These are phyloP conservation scores for Penicillium oxalicum DNA, from an alignment of 2,329 filamentous ascomycete species.

Conservation along the genomic window DNA sequence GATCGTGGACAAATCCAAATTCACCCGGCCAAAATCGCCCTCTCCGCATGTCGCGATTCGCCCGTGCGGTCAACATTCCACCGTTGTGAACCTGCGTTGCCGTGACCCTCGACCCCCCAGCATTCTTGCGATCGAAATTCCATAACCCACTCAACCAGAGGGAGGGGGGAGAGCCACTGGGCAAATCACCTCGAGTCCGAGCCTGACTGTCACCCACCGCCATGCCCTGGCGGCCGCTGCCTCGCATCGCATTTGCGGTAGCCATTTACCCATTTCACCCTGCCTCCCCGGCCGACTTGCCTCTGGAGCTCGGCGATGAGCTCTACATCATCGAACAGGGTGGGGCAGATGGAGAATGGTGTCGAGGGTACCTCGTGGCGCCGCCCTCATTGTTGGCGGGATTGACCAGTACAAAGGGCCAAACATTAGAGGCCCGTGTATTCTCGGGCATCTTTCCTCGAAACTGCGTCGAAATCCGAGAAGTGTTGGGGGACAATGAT, in stretches of 20 bases:
- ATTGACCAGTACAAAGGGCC: slow-evolving; percentile 81
- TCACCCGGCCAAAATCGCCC: background rate
- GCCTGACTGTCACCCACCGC: slow-evolving; percentile 20
- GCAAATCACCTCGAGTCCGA: slow-evolving; percentile 8
- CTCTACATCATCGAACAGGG: slow-evolving; percentile 98
- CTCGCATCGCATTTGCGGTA: slow-evolving; percentile 95
- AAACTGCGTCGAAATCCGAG: slow-evolving; percentile 89
- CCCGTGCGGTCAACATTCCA: slow-evolving; percentile 23
- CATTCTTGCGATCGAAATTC: slow-evolving; percentile 14
- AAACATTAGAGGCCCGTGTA: slow-evolving; percentile 89
- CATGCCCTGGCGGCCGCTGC: slow-evolving; percentile 97
- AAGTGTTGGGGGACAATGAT: slow-evolving; percentile 74
- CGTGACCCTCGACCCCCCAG: background rate
- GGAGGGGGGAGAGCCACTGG: background rate
- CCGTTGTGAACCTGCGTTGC: slow-evolving; percentile 7
- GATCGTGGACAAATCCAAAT: no score
- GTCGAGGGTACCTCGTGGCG: slow-evolving; percentile 89
- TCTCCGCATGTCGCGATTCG: slow-evolving; percentile 25
- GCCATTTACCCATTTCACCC: slow-evolving; percentile 91
- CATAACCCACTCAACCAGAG: slow-evolving; percentile 3
- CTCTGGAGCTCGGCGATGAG: slow-evolving; percentile 95
- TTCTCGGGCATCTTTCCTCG: slow-evolving; percentile 98
- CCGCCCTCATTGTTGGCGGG: slow-evolving; percentile 89
- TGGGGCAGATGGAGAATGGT: slow-evolving; percentile 76
- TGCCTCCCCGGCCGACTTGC: slow-evolving; percentile 79